Percentiles rank a stretch among this genome's conserved stretches.
phyloP scores from a whole-genome alignment of 2,329 filamentous ascomycete species.

The Pseudogymnoascus sp. region DNA sequence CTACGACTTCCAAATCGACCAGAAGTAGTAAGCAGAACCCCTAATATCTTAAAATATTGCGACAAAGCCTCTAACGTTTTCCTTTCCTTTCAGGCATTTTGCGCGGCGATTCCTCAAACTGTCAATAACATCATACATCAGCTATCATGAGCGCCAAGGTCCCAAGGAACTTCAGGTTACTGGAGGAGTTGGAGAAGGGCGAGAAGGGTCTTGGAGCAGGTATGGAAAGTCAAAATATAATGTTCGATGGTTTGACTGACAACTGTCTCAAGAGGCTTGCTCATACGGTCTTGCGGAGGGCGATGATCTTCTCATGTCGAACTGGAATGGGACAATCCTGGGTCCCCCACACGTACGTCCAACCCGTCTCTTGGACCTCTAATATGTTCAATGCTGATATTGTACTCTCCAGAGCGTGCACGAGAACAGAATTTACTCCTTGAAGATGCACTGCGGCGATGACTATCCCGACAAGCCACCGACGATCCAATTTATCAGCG shows the following conservation, averaged over 20 bases:
- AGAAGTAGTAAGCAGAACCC: background rate
- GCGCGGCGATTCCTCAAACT: background rate
- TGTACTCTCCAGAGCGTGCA: constrained; percentile 63
- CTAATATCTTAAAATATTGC: background rate
- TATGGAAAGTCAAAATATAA: constrained; percentile 33
- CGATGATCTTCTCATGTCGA: constrained; percentile 92
- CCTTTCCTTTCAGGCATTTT: background rate
- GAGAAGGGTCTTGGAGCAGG: constrained; percentile 94
- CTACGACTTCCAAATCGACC: background rate
- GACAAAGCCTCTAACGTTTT: background rate
- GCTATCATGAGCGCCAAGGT: constrained; percentile 55
- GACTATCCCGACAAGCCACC: constrained; percentile 86
- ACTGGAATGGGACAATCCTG: constrained; percentile 97
- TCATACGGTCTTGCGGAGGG: constrained; percentile 93
- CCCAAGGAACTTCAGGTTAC: constrained; percentile 88
- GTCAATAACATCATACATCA: background rate
- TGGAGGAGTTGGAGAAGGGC: constrained; percentile 97
- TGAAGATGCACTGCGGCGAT: constrained; percentile 90
- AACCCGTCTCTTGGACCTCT: background rate
- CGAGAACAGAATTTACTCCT: constrained; percentile 97
- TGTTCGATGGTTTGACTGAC: background rate
- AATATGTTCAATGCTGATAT: background rate
- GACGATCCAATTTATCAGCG: constrained; percentile 83
- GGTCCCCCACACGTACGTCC: constrained; percentile 83
- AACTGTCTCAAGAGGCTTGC: constrained; percentile 64